Base-by-base conservation (phyloP, 2,329 filamentous ascomycete genomes). In the Trichoderma sp. region DNA sequence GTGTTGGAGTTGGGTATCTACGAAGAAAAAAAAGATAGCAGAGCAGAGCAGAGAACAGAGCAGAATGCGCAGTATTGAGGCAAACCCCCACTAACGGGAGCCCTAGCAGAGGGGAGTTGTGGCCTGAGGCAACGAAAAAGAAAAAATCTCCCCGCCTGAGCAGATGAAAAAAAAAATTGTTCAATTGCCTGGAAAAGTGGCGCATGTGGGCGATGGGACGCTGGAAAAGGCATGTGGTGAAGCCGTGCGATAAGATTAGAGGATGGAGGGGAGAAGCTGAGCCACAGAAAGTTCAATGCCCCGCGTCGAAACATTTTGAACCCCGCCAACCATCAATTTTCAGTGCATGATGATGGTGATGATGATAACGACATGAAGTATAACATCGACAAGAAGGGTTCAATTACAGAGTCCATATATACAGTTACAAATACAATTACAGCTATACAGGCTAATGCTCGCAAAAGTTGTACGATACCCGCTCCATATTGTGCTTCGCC, bases 1-100 rank as follows among this genome's bases (percentile, higher is more conserved):
- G 7, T 43, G 39, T 28, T 60, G 65, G 32, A 63, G 58, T 70
- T 71, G 72, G 72, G 72, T 73, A 73, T 73, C 72, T 68, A 71
- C 60, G 69, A 69, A 43, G 69, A 67, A 53, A 72, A 73, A 63
- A 71, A 71, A 58, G 26, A 58, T 14, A 43, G 34, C 32, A 43
- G 39, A 43, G 7, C 39, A 43, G 39, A 43, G 15, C 39, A 43
- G 39, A 67, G 58, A 39, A 70, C 36, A 34, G 24, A 28, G 58
- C 51, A 65, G 61, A 60, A 69, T 56, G 68, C 68, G 68, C 60
- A 60, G 58, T 56, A 56, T 57, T 64, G 68, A 64, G 57, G 56
- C 66, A 70, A 53, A 58, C 34, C 57, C 56, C 66, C 66, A 70
- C 66, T 36, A 61, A 61, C 34, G 66, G 57, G 66, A 70, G 66